Percentiles rank a stretch among this genome's conserved stretches.
Conservation (phyloP, 768 basidiomycete genomes). For the Lactarius pseudohatsudake region DNA sequence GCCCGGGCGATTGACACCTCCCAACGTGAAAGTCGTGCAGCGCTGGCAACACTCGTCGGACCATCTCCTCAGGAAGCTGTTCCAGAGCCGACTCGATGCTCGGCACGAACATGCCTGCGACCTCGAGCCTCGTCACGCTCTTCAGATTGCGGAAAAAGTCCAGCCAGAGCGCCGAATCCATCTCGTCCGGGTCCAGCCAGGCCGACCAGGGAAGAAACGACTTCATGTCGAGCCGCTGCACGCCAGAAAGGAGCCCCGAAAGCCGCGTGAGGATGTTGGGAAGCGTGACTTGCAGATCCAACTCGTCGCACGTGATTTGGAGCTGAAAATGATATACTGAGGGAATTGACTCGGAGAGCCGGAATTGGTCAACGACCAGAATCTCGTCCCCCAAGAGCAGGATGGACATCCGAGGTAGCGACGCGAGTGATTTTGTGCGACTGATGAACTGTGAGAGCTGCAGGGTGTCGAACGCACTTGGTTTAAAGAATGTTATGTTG, state of each 20-base stretch:
- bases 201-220: neutral
- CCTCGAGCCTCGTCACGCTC: neutral
- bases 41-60: neutral
- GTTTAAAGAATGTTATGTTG: slow-evolving; percentile 1
- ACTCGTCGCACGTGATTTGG: neutral
- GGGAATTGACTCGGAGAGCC: neutral
- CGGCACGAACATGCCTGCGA: neutral
- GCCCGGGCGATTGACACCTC: neutral
- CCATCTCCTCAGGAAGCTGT: neutral
- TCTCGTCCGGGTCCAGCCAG: neutral
- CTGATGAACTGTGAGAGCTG: slow-evolving; percentile 12
- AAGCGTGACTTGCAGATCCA: neutral
- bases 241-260: neutral
- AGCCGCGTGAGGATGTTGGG: neutral
- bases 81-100: neutral
- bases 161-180: neutral
- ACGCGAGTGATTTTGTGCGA: neutral
- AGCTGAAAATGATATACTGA: neutral
- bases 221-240: neutral
- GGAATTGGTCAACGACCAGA: slow-evolving; percentile 2
- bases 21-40: neutral
- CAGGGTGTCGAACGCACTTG: neutral
- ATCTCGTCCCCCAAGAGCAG: neutral
- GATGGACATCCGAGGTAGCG: neutral
- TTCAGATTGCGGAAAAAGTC: neutral